phyloP scores from a whole-genome alignment of 352 stramenopile species.

The Elongisporangium undulatum region DNA sequence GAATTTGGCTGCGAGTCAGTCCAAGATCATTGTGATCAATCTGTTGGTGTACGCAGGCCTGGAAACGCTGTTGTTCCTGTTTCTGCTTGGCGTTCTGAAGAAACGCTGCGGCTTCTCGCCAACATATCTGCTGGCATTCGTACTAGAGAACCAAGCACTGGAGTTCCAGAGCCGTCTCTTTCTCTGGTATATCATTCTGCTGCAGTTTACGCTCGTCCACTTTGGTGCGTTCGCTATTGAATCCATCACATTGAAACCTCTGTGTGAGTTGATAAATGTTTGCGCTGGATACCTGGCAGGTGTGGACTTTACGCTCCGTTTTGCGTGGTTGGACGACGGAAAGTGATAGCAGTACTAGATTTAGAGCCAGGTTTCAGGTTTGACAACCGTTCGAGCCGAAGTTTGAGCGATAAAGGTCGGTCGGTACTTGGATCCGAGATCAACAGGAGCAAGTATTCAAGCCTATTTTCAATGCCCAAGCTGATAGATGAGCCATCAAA shows the following conservation, averaged over 20 bases:
- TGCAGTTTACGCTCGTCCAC: conserved; percentile 28
- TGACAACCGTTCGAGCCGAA: too few relatives aligned
- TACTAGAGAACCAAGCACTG: conserved; percentile 26
- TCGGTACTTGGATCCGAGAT: too few relatives aligned
- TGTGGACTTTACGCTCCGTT: too few relatives aligned
- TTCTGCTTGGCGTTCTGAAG: conserved; percentile 11
- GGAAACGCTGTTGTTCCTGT: conserved; percentile 7
- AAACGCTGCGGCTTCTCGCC: conserved; percentile 17
- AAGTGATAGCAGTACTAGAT: too few relatives aligned
- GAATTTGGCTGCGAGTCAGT: conserved; percentile 2
- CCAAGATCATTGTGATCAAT: conserved; percentile 1
- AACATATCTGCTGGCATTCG: conserved; percentile 30
- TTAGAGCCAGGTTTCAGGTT: too few relatives aligned
- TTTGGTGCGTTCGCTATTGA: conserved; percentile 10
- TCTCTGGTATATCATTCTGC: conserved; percentile 18
- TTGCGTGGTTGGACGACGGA: too few relatives aligned
- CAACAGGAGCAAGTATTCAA: too few relatives aligned
- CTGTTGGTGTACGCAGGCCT: conserved; percentile 10
- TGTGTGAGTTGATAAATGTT: too few relatives aligned
- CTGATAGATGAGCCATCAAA: too few relatives aligned
- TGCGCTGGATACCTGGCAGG: neutral
- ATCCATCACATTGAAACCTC: too few relatives aligned
- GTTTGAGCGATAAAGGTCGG: too few relatives aligned
- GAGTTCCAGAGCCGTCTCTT: conserved; percentile 26
- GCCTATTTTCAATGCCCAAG: too few relatives aligned